phyloP scores from a whole-genome alignment of 345 rosid genomes.

The Trapa bicornis region DNA sequence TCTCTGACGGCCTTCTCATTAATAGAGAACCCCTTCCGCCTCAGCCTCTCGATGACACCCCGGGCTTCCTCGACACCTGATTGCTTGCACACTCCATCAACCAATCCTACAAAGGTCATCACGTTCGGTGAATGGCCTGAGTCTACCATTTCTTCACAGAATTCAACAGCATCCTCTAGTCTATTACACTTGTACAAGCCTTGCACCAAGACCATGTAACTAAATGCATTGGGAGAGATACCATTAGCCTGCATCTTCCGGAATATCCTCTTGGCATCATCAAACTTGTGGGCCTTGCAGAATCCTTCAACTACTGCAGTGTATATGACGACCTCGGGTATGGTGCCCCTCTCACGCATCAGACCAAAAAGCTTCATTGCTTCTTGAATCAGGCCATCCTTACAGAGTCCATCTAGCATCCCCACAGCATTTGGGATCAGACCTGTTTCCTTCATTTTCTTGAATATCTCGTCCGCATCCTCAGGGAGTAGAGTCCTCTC shows the following conservation, averaged over 20 bases:
- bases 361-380: conserved; percentile 78
- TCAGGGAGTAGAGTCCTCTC: conserved; percentile 15
- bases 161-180: conserved; percentile 52
- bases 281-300: conserved; percentile 65
- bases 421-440: conserved; percentile 82
- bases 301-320: conserved; percentile 88
- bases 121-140: conserved; percentile 77
- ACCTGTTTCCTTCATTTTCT: conserved; percentile 84
- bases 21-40: conserved; percentile 51
- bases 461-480: conserved; percentile 54
- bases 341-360: conserved; percentile 77
- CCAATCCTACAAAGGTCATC: conserved; percentile 72
- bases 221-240: conserved; percentile 59
- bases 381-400: conserved; percentile 79
- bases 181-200: conserved; percentile 45
- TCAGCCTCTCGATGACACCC: conserved; percentile 27
- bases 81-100: conserved; percentile 54
- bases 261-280: conserved; percentile 80
- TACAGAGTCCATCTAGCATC: conserved; percentile 95
- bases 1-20: conserved; percentile 61
- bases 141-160: conserved; percentile 64
- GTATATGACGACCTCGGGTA: conserved; percentile 84
- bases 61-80: conserved; percentile 53
- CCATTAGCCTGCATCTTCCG: conserved; percentile 65
- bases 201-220: conserved; percentile 47